Evolutionary conservation across 2,329 filamentous ascomycete genomes (phyloP), one percentile per base, ranked within the genome.

Genomic region (Ophiostoma novo-ulmi): DNA sequence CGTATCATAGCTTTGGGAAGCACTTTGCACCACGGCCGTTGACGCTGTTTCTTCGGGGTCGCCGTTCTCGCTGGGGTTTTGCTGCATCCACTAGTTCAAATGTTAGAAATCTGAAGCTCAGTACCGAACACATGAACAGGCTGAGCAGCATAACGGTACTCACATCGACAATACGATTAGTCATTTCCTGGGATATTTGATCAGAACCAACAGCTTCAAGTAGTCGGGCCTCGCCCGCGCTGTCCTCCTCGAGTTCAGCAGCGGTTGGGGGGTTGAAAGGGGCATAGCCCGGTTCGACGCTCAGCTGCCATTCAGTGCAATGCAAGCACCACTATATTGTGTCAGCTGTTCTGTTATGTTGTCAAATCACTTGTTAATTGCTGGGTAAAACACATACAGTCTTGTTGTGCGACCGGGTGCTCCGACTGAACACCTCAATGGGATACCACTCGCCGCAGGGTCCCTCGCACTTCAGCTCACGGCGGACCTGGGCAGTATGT

Each of bases 251-350:
- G 39, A 69, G 70, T 3, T 71, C 61, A 8, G 55, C 11, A 1
- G 69, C 41, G 11, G 39, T 69, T 6, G 75, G 80, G 41, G 71
- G 71, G 5, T 73, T 73, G 66, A 71, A 74, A 4, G 75, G 76
- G 2, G 71, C 67, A 36, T 74, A 75, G n/a, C 76, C 73, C 5
- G 72, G 74, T 68, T 76, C 75, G 6, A 74, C 72, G 20, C 74
- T 75, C 20, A 71, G 58, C n/a, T 75, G 76, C 78, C 78, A 81
- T 2, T 75, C 73, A 0, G 76, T 78, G 71, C 80, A 82, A 5
- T 73, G 68, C 2, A 74, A 73, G 72, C 80, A 82, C 78, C 79
- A 79, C 79, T 80, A 58, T 17, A 5, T n/a, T 38, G 20, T 39
- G 63, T 69, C 67, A 22, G 63, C 68, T 67, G 36, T n/a, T 7